phyloP scores from a whole-genome alignment of 208 protist species.

The Trypanosoma boissoni region DNA sequence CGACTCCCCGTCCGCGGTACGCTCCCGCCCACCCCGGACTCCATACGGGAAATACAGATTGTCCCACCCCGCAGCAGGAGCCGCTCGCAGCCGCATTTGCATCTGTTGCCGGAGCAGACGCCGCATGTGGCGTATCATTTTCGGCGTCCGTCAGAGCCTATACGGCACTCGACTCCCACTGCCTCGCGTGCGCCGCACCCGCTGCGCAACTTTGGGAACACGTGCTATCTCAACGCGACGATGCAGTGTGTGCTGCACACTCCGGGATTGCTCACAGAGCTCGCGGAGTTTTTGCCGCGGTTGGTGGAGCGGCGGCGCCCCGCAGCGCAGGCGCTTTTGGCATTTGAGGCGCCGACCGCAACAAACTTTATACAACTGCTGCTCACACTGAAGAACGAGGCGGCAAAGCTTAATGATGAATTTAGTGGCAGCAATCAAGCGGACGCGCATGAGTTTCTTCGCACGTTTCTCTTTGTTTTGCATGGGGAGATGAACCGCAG shows the following conservation, averaged over 20 bases:
- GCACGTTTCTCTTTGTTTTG: conserved; percentile 81
- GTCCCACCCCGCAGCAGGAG: too few relatives aligned
- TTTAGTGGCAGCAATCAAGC: conserved; percentile 79
- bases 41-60: too few relatives aligned
- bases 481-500: conserved; percentile 82
- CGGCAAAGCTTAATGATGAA: conserved; percentile 61
- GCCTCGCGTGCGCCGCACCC: conserved; percentile 30
- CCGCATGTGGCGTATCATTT: too few relatives aligned
- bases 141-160: too few relatives aligned
- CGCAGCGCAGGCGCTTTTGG: conserved; percentile 39
- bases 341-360: conserved; percentile 24
- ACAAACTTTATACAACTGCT: conserved; percentile 28
- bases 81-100: too few relatives aligned
- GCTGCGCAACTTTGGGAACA: conserved; percentile 92
- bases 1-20: too few relatives aligned
- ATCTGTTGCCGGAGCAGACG: too few relatives aligned
- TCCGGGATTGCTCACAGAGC: conserved; percentile 33
- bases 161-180: too few relatives aligned
- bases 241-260: conserved; percentile 91
- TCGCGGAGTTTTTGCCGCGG: conserved; percentile 31
- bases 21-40: too few relatives aligned
- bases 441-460: conserved; percentile 91
- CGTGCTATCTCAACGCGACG: conserved; percentile 96
- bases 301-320: conserved; percentile 10
- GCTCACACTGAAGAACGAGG: conserved; percentile 55